Base-by-base conservation (phyloP, 192 early-diverging fungal species). In the Geosiphon pyriformis region DNA sequence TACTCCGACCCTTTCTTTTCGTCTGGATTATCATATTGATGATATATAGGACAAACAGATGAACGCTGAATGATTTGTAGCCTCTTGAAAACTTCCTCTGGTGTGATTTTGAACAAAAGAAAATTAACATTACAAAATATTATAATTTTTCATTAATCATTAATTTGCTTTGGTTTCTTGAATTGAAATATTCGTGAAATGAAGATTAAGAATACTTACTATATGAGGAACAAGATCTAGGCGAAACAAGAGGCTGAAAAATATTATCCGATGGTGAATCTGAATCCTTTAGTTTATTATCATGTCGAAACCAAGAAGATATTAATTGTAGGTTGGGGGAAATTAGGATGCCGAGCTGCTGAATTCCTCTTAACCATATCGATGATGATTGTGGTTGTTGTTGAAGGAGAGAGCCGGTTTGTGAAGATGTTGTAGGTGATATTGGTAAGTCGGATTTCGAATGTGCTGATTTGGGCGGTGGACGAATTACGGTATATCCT, bases 401-500 rank as follows among this genome's bases (percentile, higher is more conserved):
- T 48, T 63, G 37, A 48, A 49, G n/a, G n/a, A n/a, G n/a, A n/a
- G 31, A 25, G 42, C 61, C 30, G 3, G 10, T 50, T 3, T 23
- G 15, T 2, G 18, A 18, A 23, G 23, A 4, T 17, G 3, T 2
- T 50, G 37, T 10, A 25, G 1, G 1, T 4, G 11, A 10, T 27
- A 29, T 46, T 48, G 51, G 59, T 26, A 22, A 35, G 10, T 7
- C 4, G 35, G 22, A 7, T 61, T 17, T 10, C 30, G 59, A 23
- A 3, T 3, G 23, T 42, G 32, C 17, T 51, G 42, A 18, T 29
- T 74, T 68, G n/a, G 61, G 59, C 8, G 50, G 50, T 23, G 80
- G 59, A 46, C 82, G 37, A 1, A 69, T 70, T 3, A 80, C 77
- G n/a, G 71, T 75, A 53, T 75, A 83, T 2, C 82, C 82, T 17